phyloP scores from a whole-genome alignment of 371 early-diverging fungal genomes.

The Zopfochytrium polystomum region DNA sequence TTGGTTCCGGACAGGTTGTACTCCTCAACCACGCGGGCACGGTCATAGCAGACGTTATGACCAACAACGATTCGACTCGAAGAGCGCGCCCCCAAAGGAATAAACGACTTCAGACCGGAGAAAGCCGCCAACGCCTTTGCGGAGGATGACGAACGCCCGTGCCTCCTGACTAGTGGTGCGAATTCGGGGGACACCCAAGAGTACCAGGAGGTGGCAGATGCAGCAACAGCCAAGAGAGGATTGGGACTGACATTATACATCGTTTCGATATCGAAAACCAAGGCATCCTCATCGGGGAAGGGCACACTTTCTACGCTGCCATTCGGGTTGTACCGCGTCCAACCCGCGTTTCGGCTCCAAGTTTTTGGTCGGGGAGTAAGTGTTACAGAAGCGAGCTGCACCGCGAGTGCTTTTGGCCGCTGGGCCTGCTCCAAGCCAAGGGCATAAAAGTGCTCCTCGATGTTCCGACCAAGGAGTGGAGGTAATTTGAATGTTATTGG shows the following conservation, averaged over 20 bases:
- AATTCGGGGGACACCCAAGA: conserved; percentile 84
- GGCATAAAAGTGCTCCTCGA: conserved; percentile 80
- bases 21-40: conserved; percentile 85
- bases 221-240: conserved; percentile 83
- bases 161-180: conserved; percentile 33
- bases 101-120: conserved; percentile 49
- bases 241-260: conserved; percentile 56
- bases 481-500: conserved; percentile 46
- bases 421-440: conserved; percentile 65
- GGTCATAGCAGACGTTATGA: conserved; percentile 90
- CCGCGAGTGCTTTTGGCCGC: conserved; percentile 55
- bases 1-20: conserved; percentile 54
- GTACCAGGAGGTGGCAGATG: conserved; percentile 78
- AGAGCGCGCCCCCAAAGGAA: conserved; percentile 67
- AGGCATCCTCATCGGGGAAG: conserved; percentile 58
- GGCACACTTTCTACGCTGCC: conserved; percentile 38
- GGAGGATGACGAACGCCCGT: no score
- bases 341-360: conserved; percentile 70
- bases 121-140: conserved; percentile 25
- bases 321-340: conserved; percentile 72
- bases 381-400: conserved; percentile 38
- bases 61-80: conserved; percentile 71
- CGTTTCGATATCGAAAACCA: conserved; percentile 91
- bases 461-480: conserved; percentile 48
- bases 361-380: conserved; percentile 54